A percentile compares a stretch with the other conserved stretches of the same genome.
Evolutionary conservation across 1,139 yeast species (phyloP).

Genomic region (Yamadazyma membranifaciens): DNA sequence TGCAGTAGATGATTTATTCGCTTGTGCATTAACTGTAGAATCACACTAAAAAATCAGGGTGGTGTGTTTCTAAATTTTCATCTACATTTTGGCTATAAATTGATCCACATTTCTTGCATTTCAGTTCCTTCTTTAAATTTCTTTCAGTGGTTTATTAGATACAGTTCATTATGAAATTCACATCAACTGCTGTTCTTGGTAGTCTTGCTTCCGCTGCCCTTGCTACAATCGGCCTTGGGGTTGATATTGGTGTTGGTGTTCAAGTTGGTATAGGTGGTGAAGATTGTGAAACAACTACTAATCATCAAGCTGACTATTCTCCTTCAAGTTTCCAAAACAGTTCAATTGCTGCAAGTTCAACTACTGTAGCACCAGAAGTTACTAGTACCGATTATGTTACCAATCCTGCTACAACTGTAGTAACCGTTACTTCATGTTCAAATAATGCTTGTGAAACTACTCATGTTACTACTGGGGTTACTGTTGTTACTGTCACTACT

Average conservation of each 20-base stretch:
- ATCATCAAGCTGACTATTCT: background rate
- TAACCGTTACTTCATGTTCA: conserved; percentile 3
- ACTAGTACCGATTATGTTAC: background rate
- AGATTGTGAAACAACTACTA: conserved; percentile 4
- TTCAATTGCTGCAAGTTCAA: conserved; percentile 2
- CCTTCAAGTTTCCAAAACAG: background rate
- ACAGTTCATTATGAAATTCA: conserved; percentile 12
- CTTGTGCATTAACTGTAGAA: no score
- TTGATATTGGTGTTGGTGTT: background rate
- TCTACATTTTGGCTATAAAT: background rate
- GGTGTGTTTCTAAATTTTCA: no score
- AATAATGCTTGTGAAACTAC: conserved; percentile 17
- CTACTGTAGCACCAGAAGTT: conserved; percentile 1
- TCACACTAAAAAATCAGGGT: no score
- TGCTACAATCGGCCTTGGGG: conserved; percentile 8
- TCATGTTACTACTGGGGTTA: conserved; percentile 28
- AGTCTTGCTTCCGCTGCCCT: conserved; percentile 11
- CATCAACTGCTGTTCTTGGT: conserved; percentile 8
- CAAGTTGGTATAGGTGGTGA: conserved; percentile 6
- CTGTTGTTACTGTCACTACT: conserved; percentile 15
- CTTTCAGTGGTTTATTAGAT: background rate
- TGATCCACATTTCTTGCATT: background rate
- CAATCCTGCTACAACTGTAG: background rate
- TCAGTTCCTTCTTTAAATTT: background rate
- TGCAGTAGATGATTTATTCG: no score